Evolutionary conservation across 805 yeast species (phyloP), one percentile per base, ranked within the genome.

Genomic region (Saccharomycopsis vini): DNA sequence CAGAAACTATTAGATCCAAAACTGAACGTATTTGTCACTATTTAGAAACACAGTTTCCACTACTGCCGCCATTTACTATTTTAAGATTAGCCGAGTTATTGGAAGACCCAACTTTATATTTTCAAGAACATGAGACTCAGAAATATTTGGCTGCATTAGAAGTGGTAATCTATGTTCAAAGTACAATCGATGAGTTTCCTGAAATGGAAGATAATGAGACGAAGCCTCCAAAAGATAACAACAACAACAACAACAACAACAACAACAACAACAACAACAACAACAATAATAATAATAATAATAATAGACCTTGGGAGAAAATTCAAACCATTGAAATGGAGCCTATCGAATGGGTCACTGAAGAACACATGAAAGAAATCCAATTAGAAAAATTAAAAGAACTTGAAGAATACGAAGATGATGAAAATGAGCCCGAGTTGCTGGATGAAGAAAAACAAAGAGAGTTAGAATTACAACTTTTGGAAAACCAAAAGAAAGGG

Each of bases 21-120:
- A 15, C 35, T 2, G 21, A 10, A 6, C 35, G 51, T 13, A 3
- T 47, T 3, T 7, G 44, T 22, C 16, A 22, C 13, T 29, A 47
- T 33, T 35, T 47, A n/a, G 33, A 44, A n/a, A 28, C 5, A 9
- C 46, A 41, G 13, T 63, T 63, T 46, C n/a, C 35, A 20, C 37
- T 47, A 3, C 29, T 36, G 2, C 68, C 70, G 3, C 71, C 70
- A 6, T 66, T 66, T 43, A 66, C 68, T 3, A 53, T 62, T 4
- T 46, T 54, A 5, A 39, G 70, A 39, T 22, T 66, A 5, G 59
- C 66, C 1, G 71, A 66, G 48, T 32, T 65, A 3, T 20, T 64
- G 3, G 10, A 46, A 4, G 52, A 53, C 34, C 67, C 69, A 2
- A 32, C 36, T 6, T 23, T 63, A 6, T 62, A 62, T 49, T 48